Evolutionary conservation across 169 alveolate species (phyloP), one percentile per base, ranked within the genome.

Genomic region (Toxoplasma gondii): DNA sequence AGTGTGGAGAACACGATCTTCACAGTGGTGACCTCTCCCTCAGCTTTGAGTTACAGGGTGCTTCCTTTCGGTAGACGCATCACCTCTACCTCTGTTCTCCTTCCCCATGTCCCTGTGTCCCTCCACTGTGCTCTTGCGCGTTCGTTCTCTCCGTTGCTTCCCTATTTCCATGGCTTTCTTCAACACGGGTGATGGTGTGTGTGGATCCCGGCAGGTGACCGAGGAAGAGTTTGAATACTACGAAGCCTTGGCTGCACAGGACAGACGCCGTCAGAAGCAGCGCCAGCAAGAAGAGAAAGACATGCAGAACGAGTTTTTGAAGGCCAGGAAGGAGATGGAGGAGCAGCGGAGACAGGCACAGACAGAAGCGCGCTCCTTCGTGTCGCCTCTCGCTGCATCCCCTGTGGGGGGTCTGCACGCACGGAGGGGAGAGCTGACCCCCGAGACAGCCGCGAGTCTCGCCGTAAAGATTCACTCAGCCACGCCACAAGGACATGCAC

Each of bases 211-310:
- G 2, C 49, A 94, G 96, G 96, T 94, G 45, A 94, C 96, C 24
- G 96, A 94, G 36, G 96, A 94, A n/a, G 96, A 94, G 87, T 94
- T 90, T 67, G 96, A 94, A 83, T 94, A 86, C 54, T 94, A 94
- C n/a, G 96, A 94, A 78, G 96, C 94, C n/a, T 39, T 94, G 78
- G 88, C 91, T 4, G 93, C 94, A 4, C 94, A 91, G 45, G 96
- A 94, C 74, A n/a, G 93, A 2, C 91, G 94, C 27, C 86, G 83
- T 78, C 93, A 80, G 44, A 80, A 74, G 91, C 88, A 87, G 43
- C 49, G 96, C 24, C 96, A 94, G 90, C 44, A 38, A 54, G 96
- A 94, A 39, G 96, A 94, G 41, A 92, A 91, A 78, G 94, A 29
- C 29, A 91, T 94, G 94, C 92, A 91, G 24, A 81, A 82, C 41